Evolutionary conservation across 495 filamentous ascomycete species (phyloP), one percentile per base, ranked within the genome.

Genomic region (Neurospora sp.): DNA sequence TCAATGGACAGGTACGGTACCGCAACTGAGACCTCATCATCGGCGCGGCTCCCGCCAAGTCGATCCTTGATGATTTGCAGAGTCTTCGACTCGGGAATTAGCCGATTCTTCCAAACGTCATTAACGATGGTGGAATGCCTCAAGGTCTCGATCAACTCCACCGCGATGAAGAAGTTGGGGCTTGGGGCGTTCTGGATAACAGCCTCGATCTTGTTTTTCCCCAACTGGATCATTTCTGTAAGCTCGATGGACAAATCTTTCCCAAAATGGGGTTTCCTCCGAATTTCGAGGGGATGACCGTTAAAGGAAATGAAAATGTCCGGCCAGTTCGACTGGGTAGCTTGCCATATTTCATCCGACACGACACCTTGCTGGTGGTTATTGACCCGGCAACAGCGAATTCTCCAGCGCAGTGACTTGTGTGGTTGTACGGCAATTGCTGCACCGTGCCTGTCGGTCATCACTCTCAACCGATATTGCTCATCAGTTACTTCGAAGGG

Each of bases 191-290:
- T 79, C 39, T 87, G 83, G 27, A 92, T 77, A 31, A 84, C 82
- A 18, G 93, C 76, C 5, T 84, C 81, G 14, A 97, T 75, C 5
- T 74, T 78, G 76, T 97, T 97, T 3, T 76, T 74, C 4, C 91
- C 90, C 39, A 78, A 70, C 3, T 75, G 78, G 23, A 85, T 69
- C 6, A 91, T 78, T 37, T 82, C 78, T 11, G 93, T 93, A 37
- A 96, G 85, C 74, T 96, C 93, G 38, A 92, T 81, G 0, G 95
- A 88, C 4, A 93, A 77, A 74, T 96, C 92, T 77, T 93, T 95
- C 0, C 89, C 89, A 78, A 93, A 88, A 60, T 93, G 90, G 1
- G 84, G 74, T 73, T 92, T 92, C 27, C 90, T 85, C 54, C 90
- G 87, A 11, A 90, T 76, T 27, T 88, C 86, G 5, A 95, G 74